Conservation (phyloP, 495 filamentous ascomycete genomes). For the Chaetomium cochliodes region DNA sequence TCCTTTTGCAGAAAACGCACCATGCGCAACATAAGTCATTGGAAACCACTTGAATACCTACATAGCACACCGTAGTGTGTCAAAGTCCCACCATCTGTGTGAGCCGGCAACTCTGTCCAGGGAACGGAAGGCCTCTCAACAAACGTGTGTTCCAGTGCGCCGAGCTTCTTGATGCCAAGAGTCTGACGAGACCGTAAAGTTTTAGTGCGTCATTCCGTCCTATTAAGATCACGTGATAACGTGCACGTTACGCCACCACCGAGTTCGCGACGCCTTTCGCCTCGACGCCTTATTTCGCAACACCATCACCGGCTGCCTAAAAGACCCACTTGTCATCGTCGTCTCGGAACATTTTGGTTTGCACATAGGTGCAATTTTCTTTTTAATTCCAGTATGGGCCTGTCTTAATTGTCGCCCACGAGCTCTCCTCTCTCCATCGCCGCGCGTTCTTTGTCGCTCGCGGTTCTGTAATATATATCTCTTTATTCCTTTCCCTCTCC, state of each 20-base stretch:
- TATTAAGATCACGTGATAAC: slow-evolving; percentile 22
- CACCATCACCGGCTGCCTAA: not conserved
- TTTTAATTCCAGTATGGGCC: not conserved
- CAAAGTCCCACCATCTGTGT: too few species aligned
- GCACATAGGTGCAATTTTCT: not conserved
- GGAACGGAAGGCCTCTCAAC: not conserved
- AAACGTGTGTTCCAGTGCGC: not conserved
- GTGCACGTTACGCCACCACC: slow-evolving; percentile 11
- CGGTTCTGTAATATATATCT: not conserved
- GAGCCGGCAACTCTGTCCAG: too few species aligned
- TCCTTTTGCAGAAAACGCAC: too few species aligned
- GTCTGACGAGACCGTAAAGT: not conserved
- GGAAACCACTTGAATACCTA: too few species aligned
- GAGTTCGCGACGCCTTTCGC: not conserved
- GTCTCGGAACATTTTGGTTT: too few species aligned
- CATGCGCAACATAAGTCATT: too few species aligned
- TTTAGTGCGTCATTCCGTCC: not conserved
- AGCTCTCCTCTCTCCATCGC: not conserved
- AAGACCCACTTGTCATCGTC: too few species aligned
- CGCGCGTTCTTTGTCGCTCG: not conserved
- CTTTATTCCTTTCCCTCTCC: not conserved
- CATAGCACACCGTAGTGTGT: too few species aligned
- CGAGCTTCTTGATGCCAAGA: not conserved
- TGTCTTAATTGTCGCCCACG: not conserved
- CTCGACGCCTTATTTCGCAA: not conserved